These are phyloP conservation scores for Claviceps capensis DNA, from an alignment of 2,329 filamentous ascomycete genomes.

Conservation along the genomic window DNA sequence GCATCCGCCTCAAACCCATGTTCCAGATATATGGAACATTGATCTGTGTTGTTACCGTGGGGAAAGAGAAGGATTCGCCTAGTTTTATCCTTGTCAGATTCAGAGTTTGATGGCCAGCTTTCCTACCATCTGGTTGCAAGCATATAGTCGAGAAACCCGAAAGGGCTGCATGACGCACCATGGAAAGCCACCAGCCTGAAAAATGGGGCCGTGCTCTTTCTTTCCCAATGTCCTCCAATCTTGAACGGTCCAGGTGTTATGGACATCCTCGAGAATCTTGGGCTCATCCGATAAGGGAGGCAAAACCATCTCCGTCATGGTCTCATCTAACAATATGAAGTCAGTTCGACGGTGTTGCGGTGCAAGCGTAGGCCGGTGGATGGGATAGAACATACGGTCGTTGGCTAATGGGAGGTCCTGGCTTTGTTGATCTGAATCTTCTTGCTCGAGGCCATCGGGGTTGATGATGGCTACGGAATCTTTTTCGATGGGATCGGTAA, in stretches of 20 bases:
- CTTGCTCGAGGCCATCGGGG: conserved; percentile 34
- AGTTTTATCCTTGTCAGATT: background rate
- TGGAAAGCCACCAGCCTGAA: conserved; percentile 73
- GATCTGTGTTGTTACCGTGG: conserved; percentile 85
- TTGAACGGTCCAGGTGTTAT: conserved; percentile 77
- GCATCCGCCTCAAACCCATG: conserved; percentile 69
- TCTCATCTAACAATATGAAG: conserved; percentile 45
- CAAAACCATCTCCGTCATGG: conserved; percentile 72
- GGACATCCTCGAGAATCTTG: conserved; percentile 60
- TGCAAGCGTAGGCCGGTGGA: conserved; percentile 1
- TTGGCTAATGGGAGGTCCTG: conserved; percentile 36
- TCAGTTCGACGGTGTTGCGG: background rate
- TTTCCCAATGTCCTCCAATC: conserved; percentile 65
- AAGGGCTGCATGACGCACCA: conserved; percentile 43
- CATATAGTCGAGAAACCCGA: background rate
- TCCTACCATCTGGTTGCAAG: background rate
- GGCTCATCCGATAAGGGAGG: conserved; percentile 61
- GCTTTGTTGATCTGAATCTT: conserved; percentile 28
- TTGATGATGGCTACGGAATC: conserved; percentile 41
- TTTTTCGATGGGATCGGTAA: conserved; percentile 33
- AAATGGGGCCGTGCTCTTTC: conserved; percentile 78
- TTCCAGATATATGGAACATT: conserved; percentile 90
- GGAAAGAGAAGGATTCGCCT: conserved; percentile 95
- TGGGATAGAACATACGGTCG: conserved; percentile 32
- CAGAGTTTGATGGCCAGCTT: background rate